Base-by-base conservation (phyloP, 202 grass and related monocot genomes). In the Carex arenaria region DNA sequence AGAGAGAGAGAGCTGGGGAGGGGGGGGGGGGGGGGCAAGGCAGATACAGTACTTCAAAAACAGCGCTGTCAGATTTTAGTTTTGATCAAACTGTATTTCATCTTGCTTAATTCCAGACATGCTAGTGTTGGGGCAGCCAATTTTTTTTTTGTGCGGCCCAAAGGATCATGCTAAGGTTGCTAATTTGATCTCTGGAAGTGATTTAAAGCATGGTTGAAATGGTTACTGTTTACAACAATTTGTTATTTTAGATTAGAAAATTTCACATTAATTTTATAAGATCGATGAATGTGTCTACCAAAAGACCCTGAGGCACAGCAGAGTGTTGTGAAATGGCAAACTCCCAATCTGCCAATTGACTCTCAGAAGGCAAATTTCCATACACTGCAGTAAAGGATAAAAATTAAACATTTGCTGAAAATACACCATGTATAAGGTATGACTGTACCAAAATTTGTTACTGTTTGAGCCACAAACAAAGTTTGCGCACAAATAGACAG, bases 261-360 rank as follows among this genome's bases (percentile, higher is more conserved):
- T 26, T n/a, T n/a, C n/a, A n/a, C n/a, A n/a, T n/a, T 0, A 38
- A 47, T 52, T 66, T 66, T 52, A 66, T 53, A 18, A 82, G 15
- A 31, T 76, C 34, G 12, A 76, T 76, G 31, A 55, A 32, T 28
- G 14, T 34, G 79, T 71, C 30, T 62, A 89, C 88, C 71, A 89
- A 73, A 49, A 89, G 31, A 32, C 88, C 84, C 73, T 89, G 88
- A 40, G 88, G 88, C 23, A 80, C 84, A 45, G 84, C 80, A 84
- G 84, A 86, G 77, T 89, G 88, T 64, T 89, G 88, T 11, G 88
- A 89, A 73, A 89, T 73, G 15, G 64, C 84, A 80, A 89, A 86
- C 64, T 89, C 84, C 88, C 88, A 86, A 52, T 84, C 73, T 47
- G 54, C 72, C 72, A 89, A 61, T 42, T 86, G 84, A 43, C 14